These are phyloP conservation scores for Camelina neglecta DNA, from an alignment of 345 rosid species.

Conservation along the genomic window DNA sequence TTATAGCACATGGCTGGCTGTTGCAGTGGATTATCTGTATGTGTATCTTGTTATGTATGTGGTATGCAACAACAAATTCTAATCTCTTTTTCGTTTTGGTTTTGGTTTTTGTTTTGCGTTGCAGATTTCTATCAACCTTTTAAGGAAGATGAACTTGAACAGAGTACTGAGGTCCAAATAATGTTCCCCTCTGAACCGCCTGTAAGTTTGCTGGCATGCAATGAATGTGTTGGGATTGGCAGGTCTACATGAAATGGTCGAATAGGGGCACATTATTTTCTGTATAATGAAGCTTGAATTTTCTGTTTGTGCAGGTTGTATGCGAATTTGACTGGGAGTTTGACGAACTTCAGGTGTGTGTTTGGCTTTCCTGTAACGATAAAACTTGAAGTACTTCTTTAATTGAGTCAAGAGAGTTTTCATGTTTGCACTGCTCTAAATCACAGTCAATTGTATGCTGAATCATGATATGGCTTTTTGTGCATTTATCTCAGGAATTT, in stretches of 20 bases:
- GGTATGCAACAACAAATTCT: constrained; percentile 1
- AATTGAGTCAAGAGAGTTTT: neutral
- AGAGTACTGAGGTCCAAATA: constrained; percentile 82
- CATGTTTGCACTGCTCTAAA: neutral
- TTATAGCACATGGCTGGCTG: neutral
- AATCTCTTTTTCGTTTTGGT: neutral
- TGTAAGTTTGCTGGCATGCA: constrained; percentile 54
- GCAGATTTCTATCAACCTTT: constrained; percentile 92
- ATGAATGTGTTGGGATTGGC: constrained; percentile 18
- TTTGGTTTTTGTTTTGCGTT: neutral
- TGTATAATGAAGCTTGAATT: neutral
- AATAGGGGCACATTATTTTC: constrained; percentile 8
- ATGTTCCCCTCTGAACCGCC: constrained; percentile 86
- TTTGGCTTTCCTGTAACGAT: constrained; percentile 25
- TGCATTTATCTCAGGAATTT: constrained; percentile 63
- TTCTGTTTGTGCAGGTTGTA: constrained; percentile 67
- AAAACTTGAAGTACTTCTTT: constrained; percentile 8
- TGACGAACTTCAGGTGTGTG: constrained; percentile 81
- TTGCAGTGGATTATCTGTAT: neutral
- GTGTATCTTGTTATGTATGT: constrained; percentile 6
- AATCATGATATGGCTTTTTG: constrained; percentile 28
- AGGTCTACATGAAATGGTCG: constrained; percentile 14
- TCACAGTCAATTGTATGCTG: constrained; percentile 11
- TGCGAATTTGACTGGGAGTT: constrained; percentile 96
- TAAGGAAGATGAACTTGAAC: constrained; percentile 85